Evolutionary conservation across 2,329 filamentous ascomycete genomes (phyloP), one percentile per base, ranked within the genome.

Genomic region (Penicillium sp.): DNA sequence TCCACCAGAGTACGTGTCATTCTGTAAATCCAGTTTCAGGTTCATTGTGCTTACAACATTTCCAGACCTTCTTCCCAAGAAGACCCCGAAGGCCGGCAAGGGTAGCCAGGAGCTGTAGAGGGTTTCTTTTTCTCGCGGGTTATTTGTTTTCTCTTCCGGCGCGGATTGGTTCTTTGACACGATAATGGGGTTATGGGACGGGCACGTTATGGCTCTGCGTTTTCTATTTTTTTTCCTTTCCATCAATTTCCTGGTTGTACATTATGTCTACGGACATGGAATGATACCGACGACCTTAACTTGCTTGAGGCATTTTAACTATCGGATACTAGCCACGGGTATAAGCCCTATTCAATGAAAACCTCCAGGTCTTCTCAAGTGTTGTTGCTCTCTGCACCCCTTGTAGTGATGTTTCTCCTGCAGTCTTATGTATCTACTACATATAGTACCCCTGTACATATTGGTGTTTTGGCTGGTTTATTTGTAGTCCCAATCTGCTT

Each of bases 31-130:
- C n/a, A 14, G 22, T 11, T 40, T 36, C n/a, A 28, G 8, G 13
- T 29, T 14, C 25, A 11, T 18, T 2, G 5, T 25, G 14, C 45
- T 52, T 29, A 54, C 18, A 3, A 12, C 9, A 1, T n/a, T 48
- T 57, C 62, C 69, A 95, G 92, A 99, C 80, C 87, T 99, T 58
- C 85, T 99, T 62, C 93, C 93, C 72, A 97, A 99, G 90, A 97
- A 97, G 89, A 95, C 93, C 50, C 82, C 85, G 74, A 96, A 97
- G 88, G 80, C 81, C 73, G 88, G 88, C 78, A 95, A 95, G 86
- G 86, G 84, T 66, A 95, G 89, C 80, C 90, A 95, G 79, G 91
- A 96, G 81, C 82, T 97, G 79, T 97, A 89, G 59, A 54, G 82
- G 78, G 69, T 66, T 67, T 56, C 66, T 75, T 78, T 76, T 75